Percentiles rank a stretch among this genome's conserved stretches.
phyloP scores from a whole-genome alignment of 2,329 filamentous ascomycete species.

The Claviceps purpurea region DNA sequence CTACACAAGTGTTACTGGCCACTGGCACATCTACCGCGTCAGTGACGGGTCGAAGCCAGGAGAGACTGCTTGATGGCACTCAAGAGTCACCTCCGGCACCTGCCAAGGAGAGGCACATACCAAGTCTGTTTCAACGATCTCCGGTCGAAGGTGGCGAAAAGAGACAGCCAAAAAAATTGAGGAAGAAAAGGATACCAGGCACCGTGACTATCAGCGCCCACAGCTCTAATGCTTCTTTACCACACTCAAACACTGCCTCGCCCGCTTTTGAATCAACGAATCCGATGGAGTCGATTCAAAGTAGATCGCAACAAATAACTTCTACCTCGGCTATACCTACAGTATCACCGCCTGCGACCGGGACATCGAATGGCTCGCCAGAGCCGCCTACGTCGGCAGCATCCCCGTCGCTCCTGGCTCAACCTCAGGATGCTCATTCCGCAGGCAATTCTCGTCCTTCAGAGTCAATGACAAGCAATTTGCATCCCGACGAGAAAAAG shows the following conservation, averaged over 20 bases:
- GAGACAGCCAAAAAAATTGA: conserved; percentile 76
- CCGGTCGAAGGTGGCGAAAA: conserved; percentile 46
- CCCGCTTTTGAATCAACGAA: conserved; percentile 32
- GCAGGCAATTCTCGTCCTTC: conserved; percentile 34
- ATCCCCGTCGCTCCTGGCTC: conserved; percentile 9
- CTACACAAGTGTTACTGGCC: conserved; percentile 14
- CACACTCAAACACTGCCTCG: conserved; percentile 30
- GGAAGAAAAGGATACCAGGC: conserved; percentile 68
- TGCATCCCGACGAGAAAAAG: conserved; percentile 35
- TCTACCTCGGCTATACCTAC: not conserved
- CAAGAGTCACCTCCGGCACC: conserved; percentile 41
- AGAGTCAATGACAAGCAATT: conserved; percentile 26
- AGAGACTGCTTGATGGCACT: conserved; percentile 29
- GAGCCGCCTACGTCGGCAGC: conserved; percentile 3
- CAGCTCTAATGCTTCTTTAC: conserved; percentile 70
- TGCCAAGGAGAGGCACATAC: conserved; percentile 52
- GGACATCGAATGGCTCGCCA: not conserved
- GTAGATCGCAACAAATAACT: conserved; percentile 2
- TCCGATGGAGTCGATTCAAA: conserved; percentile 26
- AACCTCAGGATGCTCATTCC: conserved; percentile 21
- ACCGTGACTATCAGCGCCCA: conserved; percentile 78
- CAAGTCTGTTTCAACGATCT: conserved; percentile 58
- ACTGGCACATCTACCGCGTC: conserved; percentile 17
- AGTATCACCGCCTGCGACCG: not conserved
- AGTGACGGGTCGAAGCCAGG: conserved; percentile 32